Conservation (phyloP, 2,329 filamentous ascomycete genomes). For the Penicillium verrucosum region DNA sequence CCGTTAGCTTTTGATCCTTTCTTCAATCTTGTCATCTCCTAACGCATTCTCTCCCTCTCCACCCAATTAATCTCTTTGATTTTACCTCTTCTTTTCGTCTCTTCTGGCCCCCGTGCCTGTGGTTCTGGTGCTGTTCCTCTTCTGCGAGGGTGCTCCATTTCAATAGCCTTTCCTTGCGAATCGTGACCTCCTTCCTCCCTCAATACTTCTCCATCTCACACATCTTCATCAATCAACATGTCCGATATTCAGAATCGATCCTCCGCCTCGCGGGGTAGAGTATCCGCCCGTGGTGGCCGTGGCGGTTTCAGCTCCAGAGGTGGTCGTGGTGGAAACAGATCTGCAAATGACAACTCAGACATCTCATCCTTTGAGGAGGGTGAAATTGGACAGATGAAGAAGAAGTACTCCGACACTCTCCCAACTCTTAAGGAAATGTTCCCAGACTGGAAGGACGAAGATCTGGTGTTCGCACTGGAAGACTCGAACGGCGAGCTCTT, state of each 20-base stretch:
- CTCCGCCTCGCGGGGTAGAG: constrained; percentile 80
- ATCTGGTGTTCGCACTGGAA: constrained; percentile 87
- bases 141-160: constrained; percentile 35
- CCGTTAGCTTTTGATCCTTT: constrained; percentile 26
- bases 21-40: constrained; percentile 23
- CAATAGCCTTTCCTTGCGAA: constrained; percentile 24
- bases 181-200: constrained; percentile 24
- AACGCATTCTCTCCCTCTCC: constrained; percentile 19
- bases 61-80: constrained; percentile 22
- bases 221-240: constrained; percentile 59
- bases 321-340: constrained; percentile 65
- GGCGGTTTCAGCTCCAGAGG: constrained; percentile 69
- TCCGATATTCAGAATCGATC: constrained; percentile 89
- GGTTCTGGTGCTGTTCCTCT: constrained; percentile 39
- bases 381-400: constrained; percentile 88
- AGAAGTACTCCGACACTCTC: constrained; percentile 77
- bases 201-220: constrained; percentile 28
- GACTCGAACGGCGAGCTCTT: constrained; percentile 59
- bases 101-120: constrained; percentile 33
- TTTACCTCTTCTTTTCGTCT: constrained; percentile 17
- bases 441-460: constrained; percentile 90
- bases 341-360: constrained; percentile 71
- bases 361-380: constrained; percentile 69
- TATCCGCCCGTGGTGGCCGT: constrained; percentile 80
- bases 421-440: constrained; percentile 87